Base-by-base conservation (phyloP, 1,284 basidiomycete species). In the Naganishia albida region DNA sequence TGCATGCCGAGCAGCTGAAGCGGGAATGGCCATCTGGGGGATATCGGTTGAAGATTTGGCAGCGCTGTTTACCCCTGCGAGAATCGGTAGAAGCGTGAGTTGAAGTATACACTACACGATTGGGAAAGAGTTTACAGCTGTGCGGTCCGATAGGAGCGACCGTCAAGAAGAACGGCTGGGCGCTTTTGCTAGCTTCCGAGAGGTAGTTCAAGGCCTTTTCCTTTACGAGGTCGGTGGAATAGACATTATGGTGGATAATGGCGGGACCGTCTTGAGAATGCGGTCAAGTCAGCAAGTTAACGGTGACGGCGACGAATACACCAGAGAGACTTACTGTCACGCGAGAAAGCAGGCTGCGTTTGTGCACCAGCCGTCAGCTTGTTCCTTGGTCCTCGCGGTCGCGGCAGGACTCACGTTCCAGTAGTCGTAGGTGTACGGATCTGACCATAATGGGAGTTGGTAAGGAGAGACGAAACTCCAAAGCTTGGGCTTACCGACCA, bases 351-450 rank as follows among this genome's bases (percentile, higher is more conserved):
- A 1, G 67, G 67, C 49, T 51, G 49, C 15, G 25, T 2, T 48
- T 26, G 10, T 38, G 20, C n/a, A n/a, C n/a, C n/a, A 10, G 34
- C 26, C 39, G 30, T 23, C n/a, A 39, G 63, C 60, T 34, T 34
- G 34, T 60, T 64, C 7, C 62, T 38, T 4, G 7, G 42, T 6
- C 13, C 3, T 15, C 42, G 13, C 3, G 13, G 3, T 20, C 3
- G n/a, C 16, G n/a, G 13, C 13, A 2, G 12, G 3, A 23, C 3
- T 64, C 48, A 51, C 49, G 34, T 71, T 71, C 71, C 70, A 72
- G 67, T 75, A 76, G 68, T 73, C 69, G 59, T 76, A 75, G 1
- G 75, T 76, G 51, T 72, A 69, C 0, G 74, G 75, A 65, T 76
- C 75, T 51, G 34, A 10, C 34, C 28, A 7, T 15, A 26, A 12